A percentile compares a stretch with the other conserved stretches of the same genome.
Conservation (phyloP, 1,139 yeast species). For the Pichia sp. region DNA sequence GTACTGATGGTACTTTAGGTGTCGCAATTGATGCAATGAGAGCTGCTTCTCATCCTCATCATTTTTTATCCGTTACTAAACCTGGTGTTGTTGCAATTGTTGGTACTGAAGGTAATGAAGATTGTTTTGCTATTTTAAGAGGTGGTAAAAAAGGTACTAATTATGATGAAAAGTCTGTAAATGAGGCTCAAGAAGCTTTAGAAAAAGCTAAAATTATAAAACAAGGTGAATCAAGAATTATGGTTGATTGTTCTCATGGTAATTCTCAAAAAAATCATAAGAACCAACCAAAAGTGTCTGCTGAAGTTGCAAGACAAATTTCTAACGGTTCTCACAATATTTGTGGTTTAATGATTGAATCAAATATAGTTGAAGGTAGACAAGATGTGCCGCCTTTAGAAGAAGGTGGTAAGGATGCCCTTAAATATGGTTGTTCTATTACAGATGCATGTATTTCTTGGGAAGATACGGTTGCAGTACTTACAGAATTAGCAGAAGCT, state of each 20-base stretch:
- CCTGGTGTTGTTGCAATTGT: constrained; percentile 94
- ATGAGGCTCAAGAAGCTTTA: constrained; percentile 61
- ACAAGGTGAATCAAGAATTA: constrained; percentile 59
- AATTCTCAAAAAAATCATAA: constrained; percentile 84
- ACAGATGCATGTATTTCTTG: constrained; percentile 96
- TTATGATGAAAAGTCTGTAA: constrained; percentile 69
- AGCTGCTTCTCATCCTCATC: constrained; percentile 91
- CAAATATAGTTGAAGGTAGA: constrained; percentile 85
- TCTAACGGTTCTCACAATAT: constrained; percentile 67
- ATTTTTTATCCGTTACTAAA: constrained; percentile 88
- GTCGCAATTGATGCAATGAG: constrained; percentile 94
- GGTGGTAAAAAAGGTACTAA: constrained; percentile 95
- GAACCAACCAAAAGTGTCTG: constrained; percentile 90
- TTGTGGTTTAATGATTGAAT: constrained; percentile 96
- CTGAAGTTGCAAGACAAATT: constrained; percentile 70
- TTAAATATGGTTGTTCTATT: constrained; percentile 88
- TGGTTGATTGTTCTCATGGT: constrained; percentile 98
- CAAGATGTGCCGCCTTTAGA: constrained; percentile 72
- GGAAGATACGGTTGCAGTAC: constrained; percentile 72
- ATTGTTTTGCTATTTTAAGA: constrained; percentile 85
- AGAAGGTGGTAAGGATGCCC: constrained; percentile 62
- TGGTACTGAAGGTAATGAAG: constrained; percentile 89
- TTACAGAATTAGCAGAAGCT: constrained; percentile 68
- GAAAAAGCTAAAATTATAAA: constrained; percentile 48
- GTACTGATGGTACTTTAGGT: constrained; percentile 91